phyloP scores from a whole-genome alignment of 2,329 filamentous ascomycete genomes.

The Colletotrichum sp. region DNA sequence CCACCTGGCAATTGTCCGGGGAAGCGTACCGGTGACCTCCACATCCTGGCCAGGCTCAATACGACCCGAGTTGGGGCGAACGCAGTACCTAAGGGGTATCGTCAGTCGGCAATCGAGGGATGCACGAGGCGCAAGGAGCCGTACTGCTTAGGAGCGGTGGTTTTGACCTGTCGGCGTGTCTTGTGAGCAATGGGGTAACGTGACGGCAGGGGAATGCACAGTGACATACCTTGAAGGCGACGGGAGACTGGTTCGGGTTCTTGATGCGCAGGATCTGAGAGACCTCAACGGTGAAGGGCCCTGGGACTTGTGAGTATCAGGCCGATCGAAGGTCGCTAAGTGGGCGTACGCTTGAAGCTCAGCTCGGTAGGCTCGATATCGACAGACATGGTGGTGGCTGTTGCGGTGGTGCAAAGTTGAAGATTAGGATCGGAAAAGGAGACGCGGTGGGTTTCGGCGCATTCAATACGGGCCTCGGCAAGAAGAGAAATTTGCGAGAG shows the following conservation, averaged over 20 bases:
- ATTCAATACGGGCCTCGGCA: slow-evolving; percentile 5
- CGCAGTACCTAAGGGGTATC: slow-evolving; percentile 78
- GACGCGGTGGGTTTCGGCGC: slow-evolving; percentile 11
- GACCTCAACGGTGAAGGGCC: slow-evolving; percentile 71
- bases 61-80: slow-evolving; percentile 94
- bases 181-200: slow-evolving; percentile 12
- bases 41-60: slow-evolving; percentile 91
- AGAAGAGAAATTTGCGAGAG: neutral
- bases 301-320: slow-evolving; percentile 40
- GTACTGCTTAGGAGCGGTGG: slow-evolving; percentile 98
- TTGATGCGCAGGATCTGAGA: slow-evolving; percentile 68
- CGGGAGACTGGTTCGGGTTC: slow-evolving; percentile 66
- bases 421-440: slow-evolving; percentile 12
- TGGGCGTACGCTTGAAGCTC: slow-evolving; percentile 85
- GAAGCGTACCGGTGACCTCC: slow-evolving; percentile 82
- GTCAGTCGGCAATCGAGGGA: slow-evolving; percentile 27
- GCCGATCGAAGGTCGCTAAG: slow-evolving; percentile 7
- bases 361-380: slow-evolving; percentile 92
- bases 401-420: slow-evolving; percentile 16
- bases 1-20: slow-evolving; percentile 11
- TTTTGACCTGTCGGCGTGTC: slow-evolving; percentile 78
- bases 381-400: slow-evolving; percentile 77
- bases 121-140: slow-evolving; percentile 37
- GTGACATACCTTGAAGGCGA: slow-evolving; percentile 71
- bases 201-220: neutral